Evolutionary conservation across 2,329 filamentous ascomycete species (phyloP), one percentile per base, ranked within the genome.

Genomic region (Alternaria hordeiaustralica): DNA sequence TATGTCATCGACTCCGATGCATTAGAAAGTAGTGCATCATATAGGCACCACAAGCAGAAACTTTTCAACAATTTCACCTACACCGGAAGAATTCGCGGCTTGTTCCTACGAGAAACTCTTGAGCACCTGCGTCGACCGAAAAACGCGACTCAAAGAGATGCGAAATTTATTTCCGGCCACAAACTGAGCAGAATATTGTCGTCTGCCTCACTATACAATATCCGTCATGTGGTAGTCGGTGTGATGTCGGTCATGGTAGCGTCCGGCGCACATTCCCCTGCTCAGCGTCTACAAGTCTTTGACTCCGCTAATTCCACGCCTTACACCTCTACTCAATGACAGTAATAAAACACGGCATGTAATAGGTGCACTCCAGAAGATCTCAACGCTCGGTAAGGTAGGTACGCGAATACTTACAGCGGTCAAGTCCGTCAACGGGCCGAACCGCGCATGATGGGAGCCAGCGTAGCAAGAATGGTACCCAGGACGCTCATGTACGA

Each of bases 381-480:
- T 21, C 18, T 23, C 12, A 20, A 23, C 28, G 49, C 49, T 51
- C 28, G 49, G 49, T 51, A 51, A 51, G 49, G 49, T 51, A 51
- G 49, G 49, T 51, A 51, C 49, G 49, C 49, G 28, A 51, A 51
- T 33, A 21, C 12, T 23, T 28, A 51, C 20, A 1, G 18, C 49
- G 49, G 49, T 51, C 49, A 51, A 51, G 21, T 30, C 49, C 28
- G 49, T 23, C 49, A 51, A 51, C 49, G 49, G 49, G 49, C 49
- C 49, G 49, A 51, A 51, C 49, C 49, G 49, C 49, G 49, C 49
- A 51, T 51, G 49, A 51, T 51, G 49, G n/a, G 20, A 28, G 49
- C 33, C 49, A 51, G 49, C 49, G 49, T 51, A 41, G 49, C 49
- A 51, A 33, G 18, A 51, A 8, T 33, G 49, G 49, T 51, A 20